Percentiles rank a stretch among this genome's conserved stretches.
Evolutionary conservation across 106 monocot species (phyloP).

Genomic region (Gastrodia elata): DNA sequence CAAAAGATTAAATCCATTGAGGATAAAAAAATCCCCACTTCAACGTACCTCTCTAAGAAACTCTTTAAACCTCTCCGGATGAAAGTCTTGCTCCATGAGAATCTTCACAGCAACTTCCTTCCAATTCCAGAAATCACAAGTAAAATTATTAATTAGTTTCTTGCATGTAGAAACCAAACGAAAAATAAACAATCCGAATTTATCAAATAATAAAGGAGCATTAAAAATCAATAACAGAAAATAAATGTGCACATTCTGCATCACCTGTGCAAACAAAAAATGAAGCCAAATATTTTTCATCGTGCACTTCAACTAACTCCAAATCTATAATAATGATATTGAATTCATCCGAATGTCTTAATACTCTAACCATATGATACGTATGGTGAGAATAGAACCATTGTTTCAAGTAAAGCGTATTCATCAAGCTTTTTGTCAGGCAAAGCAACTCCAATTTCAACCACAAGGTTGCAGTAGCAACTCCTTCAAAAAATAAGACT

Average conservation of each 20-base stretch:
- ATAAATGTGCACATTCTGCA: neutral
- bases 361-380: neutral
- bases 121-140: neutral
- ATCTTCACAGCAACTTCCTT: conserved; percentile 99
- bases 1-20: neutral
- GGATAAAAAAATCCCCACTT: neutral
- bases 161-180: neutral
- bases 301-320: too few relatives aligned
- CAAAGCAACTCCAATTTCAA: neutral
- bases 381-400: neutral
- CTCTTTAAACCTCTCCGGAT: conserved; percentile 72
- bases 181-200: neutral
- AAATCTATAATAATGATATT: neutral
- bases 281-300: too few relatives aligned
- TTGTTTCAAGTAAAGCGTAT: neutral
- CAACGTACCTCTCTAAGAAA: conserved; percentile 77
- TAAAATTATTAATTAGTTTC: neutral
- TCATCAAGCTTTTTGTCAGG: neutral
- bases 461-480: neutral
- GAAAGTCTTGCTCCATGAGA: conserved; percentile 95
- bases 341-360: neutral
- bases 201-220: neutral
- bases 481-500: neutral
- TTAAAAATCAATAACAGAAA: neutral
- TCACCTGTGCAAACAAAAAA: neutral